phyloP scores from a whole-genome alignment of 1,139 yeast species.

The Kodamaea plutei region DNA sequence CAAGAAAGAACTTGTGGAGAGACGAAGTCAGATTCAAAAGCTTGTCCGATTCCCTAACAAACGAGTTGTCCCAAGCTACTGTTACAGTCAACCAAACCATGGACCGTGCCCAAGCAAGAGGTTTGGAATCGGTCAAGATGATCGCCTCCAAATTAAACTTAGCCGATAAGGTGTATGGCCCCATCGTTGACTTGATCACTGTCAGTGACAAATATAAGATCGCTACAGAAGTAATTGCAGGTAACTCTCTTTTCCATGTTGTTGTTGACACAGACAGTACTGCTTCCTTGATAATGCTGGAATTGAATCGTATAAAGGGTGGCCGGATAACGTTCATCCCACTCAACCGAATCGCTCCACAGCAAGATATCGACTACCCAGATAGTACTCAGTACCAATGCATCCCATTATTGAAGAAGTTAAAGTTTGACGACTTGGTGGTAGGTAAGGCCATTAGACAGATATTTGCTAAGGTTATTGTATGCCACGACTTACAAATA shows the following conservation, averaged over 20 bases:
- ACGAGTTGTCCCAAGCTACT: conserved; percentile 55
- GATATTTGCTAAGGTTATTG: conserved; percentile 77
- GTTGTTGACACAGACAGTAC: conserved; percentile 88
- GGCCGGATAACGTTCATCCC: conserved; percentile 94
- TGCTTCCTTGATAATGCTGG: conserved; percentile 75
- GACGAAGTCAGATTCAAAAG: conserved; percentile 64
- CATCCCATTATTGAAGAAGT: conserved; percentile 72
- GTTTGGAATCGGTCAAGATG: conserved; percentile 61
- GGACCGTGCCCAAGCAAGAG: conserved; percentile 68
- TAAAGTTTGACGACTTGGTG: conserved; percentile 54
- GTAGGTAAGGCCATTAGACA: conserved; percentile 69
- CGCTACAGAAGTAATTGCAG: conserved; percentile 88
- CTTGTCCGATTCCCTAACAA: conserved; percentile 49
- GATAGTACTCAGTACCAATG: conserved; percentile 50
- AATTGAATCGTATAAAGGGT: conserved; percentile 60
- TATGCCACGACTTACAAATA: conserved; percentile 63
- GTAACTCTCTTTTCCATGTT: conserved; percentile 78
- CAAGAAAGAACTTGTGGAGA: conserved; percentile 75
- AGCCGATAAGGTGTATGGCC: conserved; percentile 66
- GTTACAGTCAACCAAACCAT: conserved; percentile 64
- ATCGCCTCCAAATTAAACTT: conserved; percentile 57
- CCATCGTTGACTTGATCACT: conserved; percentile 75
- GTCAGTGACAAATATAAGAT: conserved; percentile 80
- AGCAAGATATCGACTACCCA: conserved; percentile 43
- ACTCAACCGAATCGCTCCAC: conserved; percentile 56